Conservation (phyloP, 352 stramenopile species). For the Phytophthora ramorum region DNA sequence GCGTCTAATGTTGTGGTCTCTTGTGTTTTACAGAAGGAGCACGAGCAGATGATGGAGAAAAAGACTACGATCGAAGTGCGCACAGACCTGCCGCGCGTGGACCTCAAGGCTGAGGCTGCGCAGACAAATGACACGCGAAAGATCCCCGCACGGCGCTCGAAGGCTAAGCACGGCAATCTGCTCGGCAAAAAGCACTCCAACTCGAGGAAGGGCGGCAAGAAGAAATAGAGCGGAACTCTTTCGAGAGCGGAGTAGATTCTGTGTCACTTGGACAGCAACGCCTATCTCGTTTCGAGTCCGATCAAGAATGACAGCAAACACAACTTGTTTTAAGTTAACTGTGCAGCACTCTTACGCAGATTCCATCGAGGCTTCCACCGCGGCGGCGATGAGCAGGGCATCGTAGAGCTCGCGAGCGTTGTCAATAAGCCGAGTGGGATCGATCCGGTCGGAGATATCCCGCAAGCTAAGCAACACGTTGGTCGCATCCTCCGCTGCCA, state of each 20-base stretch:
- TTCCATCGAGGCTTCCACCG: constrained; percentile 53
- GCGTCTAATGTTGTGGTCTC: constrained; percentile 3
- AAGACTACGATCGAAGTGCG: constrained; percentile 63
- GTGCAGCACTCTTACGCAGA: constrained; percentile 12
- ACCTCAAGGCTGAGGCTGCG: constrained; percentile 52
- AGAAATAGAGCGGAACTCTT: constrained; percentile 28
- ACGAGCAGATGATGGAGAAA: constrained; percentile 79
- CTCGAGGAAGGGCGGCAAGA: constrained; percentile 40
- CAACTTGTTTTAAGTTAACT: constrained; percentile 20
- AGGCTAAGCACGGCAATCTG: constrained; percentile 41
- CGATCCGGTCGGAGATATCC: constrained; percentile 58
- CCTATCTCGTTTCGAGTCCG: background rate
- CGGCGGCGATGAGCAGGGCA: constrained; percentile 65
- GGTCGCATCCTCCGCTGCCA: constrained; percentile 64
- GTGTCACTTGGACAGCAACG: background rate
- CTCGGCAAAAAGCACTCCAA: constrained; percentile 37
- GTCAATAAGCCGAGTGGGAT: constrained; percentile 58
- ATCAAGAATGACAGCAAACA: background rate
- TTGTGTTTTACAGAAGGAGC: constrained; percentile 53
- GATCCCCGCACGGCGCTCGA: constrained; percentile 26
- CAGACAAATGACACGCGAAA: constrained; percentile 24
- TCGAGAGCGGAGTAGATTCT: background rate
- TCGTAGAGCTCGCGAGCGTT: constrained; percentile 74
- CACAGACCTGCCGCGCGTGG: constrained; percentile 73
- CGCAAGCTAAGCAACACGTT: constrained; percentile 65